Evolutionary conservation across 2,329 filamentous ascomycete genomes (phyloP), one percentile per base, ranked within the genome.

Genomic region (Bipolaris victoriae): DNA sequence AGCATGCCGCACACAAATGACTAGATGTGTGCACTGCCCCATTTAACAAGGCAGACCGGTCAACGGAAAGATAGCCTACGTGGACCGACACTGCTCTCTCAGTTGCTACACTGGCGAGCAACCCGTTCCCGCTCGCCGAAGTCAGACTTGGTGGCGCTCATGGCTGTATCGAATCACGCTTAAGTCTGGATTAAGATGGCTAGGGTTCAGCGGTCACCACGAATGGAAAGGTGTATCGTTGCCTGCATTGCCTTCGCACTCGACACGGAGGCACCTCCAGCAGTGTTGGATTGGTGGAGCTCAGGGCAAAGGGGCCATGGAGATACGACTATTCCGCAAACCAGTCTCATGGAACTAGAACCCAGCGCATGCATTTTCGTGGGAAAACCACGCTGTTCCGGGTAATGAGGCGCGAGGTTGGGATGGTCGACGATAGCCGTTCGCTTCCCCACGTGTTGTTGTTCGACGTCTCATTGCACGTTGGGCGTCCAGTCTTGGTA

Each of bases 391-490:
- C 40, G 45, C 35, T 46, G 48, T 52, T 9, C 7, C 58, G 41
- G 31, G 35, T 48, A 31, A 41, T 46, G 20, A 37, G 18, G 45
- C 35, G 26, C 41, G 22, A 16, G 29, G 31, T 40, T 45, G 18
- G 48, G 54, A 53, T 35, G 45, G 35, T 52, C n/a, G 36, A 61
- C 54, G 48, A 52, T 57, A 51, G 43, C 62, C 55, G 55, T 59
- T 52, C 46, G 51, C 41, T 49, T 54, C 60, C 58, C 66, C 67
- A 71, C 69, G 69, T 71, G 67, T 52, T 58, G 49, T 41, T 53
- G 35, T 43, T 35, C 36, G 63, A 41, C 35, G 18, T 63, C 61
- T 69, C 52, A 70, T 69, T 71, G 64, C 52, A 55, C 53, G 52
- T 22, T 43, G 58, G 51, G 55, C 47, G 35, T 49, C 16, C 29